These are phyloP conservation scores for Neotropicomus parvogracilis DNA, from an alignment of 1,284 basidiomycete species.

Conservation along the genomic window DNA sequence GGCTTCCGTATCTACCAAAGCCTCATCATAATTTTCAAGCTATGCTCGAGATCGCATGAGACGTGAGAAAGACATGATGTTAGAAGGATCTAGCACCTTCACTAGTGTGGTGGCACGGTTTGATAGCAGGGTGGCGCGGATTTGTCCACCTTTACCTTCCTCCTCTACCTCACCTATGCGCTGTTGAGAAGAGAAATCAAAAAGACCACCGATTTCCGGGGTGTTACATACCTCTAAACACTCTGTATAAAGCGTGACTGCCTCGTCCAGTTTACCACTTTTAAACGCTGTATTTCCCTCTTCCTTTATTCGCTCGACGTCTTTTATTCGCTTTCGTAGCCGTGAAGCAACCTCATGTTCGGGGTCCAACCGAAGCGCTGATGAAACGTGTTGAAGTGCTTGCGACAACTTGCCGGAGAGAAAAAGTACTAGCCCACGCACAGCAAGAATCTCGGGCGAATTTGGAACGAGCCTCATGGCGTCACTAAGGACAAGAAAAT, in stretches of 20 bases:
- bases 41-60: constrained; percentile 32
- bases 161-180: constrained; percentile 59
- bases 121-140: constrained; percentile 75
- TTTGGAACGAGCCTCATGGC: constrained; percentile 68
- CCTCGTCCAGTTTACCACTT: constrained; percentile 54
- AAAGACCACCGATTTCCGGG: neutral
- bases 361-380: constrained; percentile 78
- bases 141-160: constrained; percentile 70
- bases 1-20: constrained; percentile 66
- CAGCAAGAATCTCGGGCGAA: constrained; percentile 77
- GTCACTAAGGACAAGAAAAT: constrained; percentile 47
- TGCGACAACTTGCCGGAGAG: constrained; percentile 69
- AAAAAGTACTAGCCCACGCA: constrained; percentile 80
- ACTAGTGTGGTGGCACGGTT: constrained; percentile 82
- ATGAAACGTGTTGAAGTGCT: constrained; percentile 68
- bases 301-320: constrained; percentile 79
- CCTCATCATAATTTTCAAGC: constrained; percentile 63
- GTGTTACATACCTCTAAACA: constrained; percentile 53
- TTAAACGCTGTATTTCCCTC: constrained; percentile 84
- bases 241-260: constrained; percentile 66
- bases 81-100: constrained; percentile 46
- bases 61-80: neutral
- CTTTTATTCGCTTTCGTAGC: constrained; percentile 72
- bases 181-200: constrained; percentile 30
- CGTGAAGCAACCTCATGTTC: constrained; percentile 68